phyloP scores from a whole-genome alignment of 179 eudicot genomes.

The Corrigiola litoralis region DNA sequence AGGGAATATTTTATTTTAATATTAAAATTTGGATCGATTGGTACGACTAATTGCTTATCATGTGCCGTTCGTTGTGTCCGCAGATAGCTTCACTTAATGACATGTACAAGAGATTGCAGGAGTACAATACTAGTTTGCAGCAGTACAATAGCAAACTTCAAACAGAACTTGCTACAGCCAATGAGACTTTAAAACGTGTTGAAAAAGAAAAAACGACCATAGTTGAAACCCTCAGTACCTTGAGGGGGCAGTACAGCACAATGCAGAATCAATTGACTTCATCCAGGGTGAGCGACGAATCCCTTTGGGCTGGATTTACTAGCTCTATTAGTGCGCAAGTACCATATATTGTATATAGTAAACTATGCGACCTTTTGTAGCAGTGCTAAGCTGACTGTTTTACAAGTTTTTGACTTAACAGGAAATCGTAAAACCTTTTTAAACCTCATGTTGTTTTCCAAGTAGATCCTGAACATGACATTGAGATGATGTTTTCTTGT shows the following conservation, averaged over 20 bases:
- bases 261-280: slow-evolving; percentile 76
- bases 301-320: background rate
- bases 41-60: background rate
- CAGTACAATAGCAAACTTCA: slow-evolving; percentile 93
- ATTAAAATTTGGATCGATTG: background rate
- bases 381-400: too few relatives aligned
- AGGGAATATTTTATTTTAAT: background rate
- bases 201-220: slow-evolving; percentile 77
- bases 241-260: slow-evolving; percentile 65
- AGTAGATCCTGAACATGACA: background rate
- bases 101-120: slow-evolving; percentile 86
- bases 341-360: background rate
- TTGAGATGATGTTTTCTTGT: background rate
- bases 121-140: slow-evolving; percentile 89
- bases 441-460: background rate
- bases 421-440: too few relatives aligned
- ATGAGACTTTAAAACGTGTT: slow-evolving; percentile 74
- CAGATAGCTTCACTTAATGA: slow-evolving; percentile 85
- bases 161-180: slow-evolving; percentile 76
- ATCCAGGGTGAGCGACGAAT: slow-evolving; percentile 41
- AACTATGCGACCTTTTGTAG: background rate
- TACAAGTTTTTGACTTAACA: background rate
- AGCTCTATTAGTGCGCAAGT: background rate
- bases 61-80: slow-evolving; percentile 15
- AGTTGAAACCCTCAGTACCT: slow-evolving; percentile 71